Percentiles rank a stretch among this genome's conserved stretches.
phyloP scores from a whole-genome alignment of 2,329 filamentous ascomycete genomes.

The Ramularia collo-cygni region DNA sequence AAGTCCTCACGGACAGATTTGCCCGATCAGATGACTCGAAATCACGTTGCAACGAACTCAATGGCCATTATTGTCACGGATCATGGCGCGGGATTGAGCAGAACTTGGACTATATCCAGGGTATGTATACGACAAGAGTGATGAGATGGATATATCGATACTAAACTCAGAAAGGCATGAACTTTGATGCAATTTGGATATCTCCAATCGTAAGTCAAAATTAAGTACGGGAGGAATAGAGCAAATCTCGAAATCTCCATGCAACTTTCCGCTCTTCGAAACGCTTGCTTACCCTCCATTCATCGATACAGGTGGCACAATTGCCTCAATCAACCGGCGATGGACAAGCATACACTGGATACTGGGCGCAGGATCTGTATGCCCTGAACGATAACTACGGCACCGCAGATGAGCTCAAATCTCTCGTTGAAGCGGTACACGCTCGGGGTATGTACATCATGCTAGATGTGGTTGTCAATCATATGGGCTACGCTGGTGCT shows the following conservation, averaged over 20 bases:
- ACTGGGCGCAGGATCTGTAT: slow-evolving; percentile 49
- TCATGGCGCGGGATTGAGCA: slow-evolving; percentile 38
- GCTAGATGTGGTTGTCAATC: slow-evolving; percentile 55
- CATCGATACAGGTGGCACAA: slow-evolving; percentile 36
- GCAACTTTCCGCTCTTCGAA: no score
- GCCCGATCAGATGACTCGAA: slow-evolving; percentile 23
- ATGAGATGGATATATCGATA: no score
- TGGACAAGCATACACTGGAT: slow-evolving; percentile 44
- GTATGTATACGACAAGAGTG: no score
- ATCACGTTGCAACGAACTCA: slow-evolving; percentile 21
- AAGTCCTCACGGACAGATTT: slow-evolving; percentile 36
- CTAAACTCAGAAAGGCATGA: no score
- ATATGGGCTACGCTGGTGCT: slow-evolving; percentile 46
- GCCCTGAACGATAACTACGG: slow-evolving; percentile 54
- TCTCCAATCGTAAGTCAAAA: slow-evolving; percentile 42
- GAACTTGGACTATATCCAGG: slow-evolving; percentile 39
- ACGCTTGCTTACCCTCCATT: no score
- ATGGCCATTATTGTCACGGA: slow-evolving; percentile 31
- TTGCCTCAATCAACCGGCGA: slow-evolving; percentile 35
- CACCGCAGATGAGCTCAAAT: slow-evolving; percentile 51
- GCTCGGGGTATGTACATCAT: slow-evolving; percentile 52
- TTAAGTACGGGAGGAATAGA: no score
- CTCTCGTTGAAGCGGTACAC: slow-evolving; percentile 50
- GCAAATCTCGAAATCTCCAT: no score
- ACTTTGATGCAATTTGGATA: slow-evolving; percentile 45